These are phyloP conservation scores for Amphicarpaea edgeworthii DNA, from an alignment of 306 rosid genomes.

Conservation along the genomic window DNA sequence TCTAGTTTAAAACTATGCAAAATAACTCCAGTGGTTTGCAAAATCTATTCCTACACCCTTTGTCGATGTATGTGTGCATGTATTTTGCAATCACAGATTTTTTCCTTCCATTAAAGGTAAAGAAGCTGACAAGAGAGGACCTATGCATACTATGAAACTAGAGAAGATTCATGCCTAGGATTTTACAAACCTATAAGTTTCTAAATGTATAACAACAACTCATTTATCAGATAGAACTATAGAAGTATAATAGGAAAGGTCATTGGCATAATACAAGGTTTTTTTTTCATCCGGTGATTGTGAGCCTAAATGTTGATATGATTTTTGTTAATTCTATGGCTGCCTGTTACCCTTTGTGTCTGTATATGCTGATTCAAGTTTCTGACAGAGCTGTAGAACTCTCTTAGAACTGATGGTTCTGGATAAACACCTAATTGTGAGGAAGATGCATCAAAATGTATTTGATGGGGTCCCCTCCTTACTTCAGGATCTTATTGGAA, in stretches of 20 bases:
- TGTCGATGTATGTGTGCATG: neutral
- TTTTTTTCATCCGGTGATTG: constrained; percentile 11
- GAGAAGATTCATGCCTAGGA: constrained; percentile 17
- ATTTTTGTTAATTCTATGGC: constrained; percentile 9
- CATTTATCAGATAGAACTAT: neutral
- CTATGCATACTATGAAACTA: neutral
- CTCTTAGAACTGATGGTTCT: constrained; percentile 82
- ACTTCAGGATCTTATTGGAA: constrained; percentile 63
- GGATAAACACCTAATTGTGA: constrained; percentile 70
- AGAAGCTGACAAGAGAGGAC: neutral
- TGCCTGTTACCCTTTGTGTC: too few relatives aligned
- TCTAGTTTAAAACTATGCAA: constrained; percentile 17
- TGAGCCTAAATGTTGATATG: neutral
- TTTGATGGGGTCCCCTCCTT: constrained; percentile 57
- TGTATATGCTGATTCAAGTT: constrained; percentile 39
- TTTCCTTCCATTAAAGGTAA: too few relatives aligned
- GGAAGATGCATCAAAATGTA: constrained; percentile 74
- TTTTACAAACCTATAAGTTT: constrained; percentile 17
- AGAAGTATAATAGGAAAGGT: constrained; percentile 13
- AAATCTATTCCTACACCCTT: neutral
- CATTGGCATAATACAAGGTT: constrained; percentile 8
- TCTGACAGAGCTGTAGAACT: constrained; percentile 79
- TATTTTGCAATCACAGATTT: neutral
- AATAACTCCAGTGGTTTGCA: neutral
- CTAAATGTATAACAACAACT: constrained; percentile 2